Conservation (phyloP, 78 protist species). For the Cavenderia fasciculata region DNA sequence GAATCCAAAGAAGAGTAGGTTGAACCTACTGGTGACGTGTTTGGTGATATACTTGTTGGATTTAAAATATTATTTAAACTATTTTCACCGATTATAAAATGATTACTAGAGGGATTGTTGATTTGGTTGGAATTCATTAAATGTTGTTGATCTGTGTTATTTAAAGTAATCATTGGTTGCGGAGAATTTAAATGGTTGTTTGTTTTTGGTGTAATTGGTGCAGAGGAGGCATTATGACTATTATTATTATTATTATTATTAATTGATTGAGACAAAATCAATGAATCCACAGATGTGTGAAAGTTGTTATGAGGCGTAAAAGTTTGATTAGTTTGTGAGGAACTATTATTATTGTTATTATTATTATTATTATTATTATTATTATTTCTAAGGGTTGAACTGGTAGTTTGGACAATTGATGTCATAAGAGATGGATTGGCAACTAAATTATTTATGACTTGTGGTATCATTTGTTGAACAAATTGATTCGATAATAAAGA, state of each 20-base stretch:
- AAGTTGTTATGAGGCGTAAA: constrained; percentile 4
- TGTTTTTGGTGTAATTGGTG: neutral
- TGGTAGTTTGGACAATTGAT: constrained; percentile 51
- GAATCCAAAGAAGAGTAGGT: constrained; percentile 8
- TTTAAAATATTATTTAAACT: constrained; percentile 5
- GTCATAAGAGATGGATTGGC: constrained; percentile 72
- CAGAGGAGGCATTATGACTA: neutral
- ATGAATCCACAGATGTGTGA: constrained; percentile 52
- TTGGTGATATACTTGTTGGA: constrained; percentile 20
- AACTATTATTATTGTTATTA: neutral
- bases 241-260: neutral
- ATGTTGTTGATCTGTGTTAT: neutral
- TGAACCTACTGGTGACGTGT: neutral
- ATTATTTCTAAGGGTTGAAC: constrained; percentile 33
- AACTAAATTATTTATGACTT: constrained; percentile 57
- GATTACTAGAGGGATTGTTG: constrained; percentile 6
- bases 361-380: neutral
- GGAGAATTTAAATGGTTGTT: neutral
- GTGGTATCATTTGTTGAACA: constrained; percentile 78
- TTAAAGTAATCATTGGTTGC: neutral
- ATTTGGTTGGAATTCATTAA: neutral
- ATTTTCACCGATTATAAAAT: too few relatives aligned
- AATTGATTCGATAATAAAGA: constrained; percentile 51
- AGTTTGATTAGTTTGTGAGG: neutral
- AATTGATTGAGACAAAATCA: neutral